A percentile compares a stretch with the other conserved stretches of the same genome.
Evolutionary conservation across 2,329 filamentous ascomycete genomes (phyloP).

Genomic region (Paradendryphiella salina): DNA sequence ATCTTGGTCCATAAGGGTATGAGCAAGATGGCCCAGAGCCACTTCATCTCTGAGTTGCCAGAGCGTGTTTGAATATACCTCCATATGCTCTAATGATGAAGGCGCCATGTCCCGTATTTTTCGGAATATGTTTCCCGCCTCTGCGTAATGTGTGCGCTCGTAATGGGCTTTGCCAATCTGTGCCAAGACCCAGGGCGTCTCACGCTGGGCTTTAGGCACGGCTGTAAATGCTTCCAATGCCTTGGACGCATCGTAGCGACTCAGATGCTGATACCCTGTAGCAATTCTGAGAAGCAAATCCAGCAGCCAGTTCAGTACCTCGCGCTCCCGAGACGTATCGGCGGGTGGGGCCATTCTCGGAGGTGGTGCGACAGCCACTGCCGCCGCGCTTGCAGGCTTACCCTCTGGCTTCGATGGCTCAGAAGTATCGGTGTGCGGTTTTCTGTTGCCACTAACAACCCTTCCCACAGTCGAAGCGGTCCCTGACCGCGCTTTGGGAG

Average conservation of each 20-base stretch:
- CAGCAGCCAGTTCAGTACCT: conserved; percentile 75
- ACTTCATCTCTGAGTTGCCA: conserved; percentile 96
- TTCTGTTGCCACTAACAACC: conserved; percentile 88
- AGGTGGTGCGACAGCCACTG: conserved; percentile 23
- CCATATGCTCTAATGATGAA: conserved; percentile 89
- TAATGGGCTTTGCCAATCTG: conserved; percentile 90
- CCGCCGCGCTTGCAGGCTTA: conserved; percentile 45
- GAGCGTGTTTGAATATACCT: conserved; percentile 97
- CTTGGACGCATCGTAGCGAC: conserved; percentile 76
- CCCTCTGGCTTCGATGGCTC: conserved; percentile 69
- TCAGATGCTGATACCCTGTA: conserved; percentile 75
- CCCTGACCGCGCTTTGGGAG: conserved; percentile 64
- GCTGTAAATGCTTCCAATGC: conserved; percentile 74
- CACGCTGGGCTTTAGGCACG: conserved; percentile 74
- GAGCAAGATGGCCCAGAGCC: conserved; percentile 87
- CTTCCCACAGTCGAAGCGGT: conserved; percentile 75
- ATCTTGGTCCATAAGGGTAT: conserved; percentile 83
- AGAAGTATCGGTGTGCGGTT: conserved; percentile 66
- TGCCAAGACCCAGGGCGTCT: conserved; percentile 90
- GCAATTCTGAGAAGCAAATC: conserved; percentile 83
- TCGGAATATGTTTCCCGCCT: conserved; percentile 85
- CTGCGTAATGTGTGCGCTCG: conserved; percentile 81
- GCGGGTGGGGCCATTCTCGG: conserved; percentile 49
- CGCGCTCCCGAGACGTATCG: conserved; percentile 69
- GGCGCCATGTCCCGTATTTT: conserved; percentile 78